Evolutionary conservation across 352 stramenopile genomes (phyloP).

Genomic region (Halophytophthora batemanensis): DNA sequence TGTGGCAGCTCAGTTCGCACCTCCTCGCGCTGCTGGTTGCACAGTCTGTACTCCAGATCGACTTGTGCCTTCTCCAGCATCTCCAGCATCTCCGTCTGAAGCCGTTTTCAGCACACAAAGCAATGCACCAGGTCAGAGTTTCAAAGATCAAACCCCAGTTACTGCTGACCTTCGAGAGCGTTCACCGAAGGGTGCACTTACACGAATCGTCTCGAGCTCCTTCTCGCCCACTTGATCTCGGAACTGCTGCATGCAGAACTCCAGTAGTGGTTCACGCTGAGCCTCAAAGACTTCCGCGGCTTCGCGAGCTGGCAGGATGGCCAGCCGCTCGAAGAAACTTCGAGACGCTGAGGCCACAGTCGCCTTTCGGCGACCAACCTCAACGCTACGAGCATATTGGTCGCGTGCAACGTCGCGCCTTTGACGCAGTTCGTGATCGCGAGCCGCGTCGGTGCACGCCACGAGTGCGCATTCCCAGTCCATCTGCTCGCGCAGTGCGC

Average conservation of each 20-base stretch:
- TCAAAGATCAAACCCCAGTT: neutral
- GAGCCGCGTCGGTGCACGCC: conserved; percentile 1
- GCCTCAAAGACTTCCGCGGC: conserved; percentile 25
- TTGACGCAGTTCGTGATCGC: conserved; percentile 8
- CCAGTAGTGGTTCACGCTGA: conserved; percentile 26
- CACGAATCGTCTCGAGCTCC: conserved; percentile 23
- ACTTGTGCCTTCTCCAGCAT: conserved; percentile 18
- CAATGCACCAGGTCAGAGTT: neutral
- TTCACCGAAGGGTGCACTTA: neutral
- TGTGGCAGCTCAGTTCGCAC: neutral
- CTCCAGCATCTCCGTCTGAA: conserved; percentile 20
- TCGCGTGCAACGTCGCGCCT: conserved; percentile 12
- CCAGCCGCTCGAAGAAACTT: conserved; percentile 49
- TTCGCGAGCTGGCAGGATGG: conserved; percentile 22
- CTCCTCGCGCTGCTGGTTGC: conserved; percentile 19
- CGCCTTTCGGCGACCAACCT: conserved; percentile 28
- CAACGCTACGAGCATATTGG: conserved; percentile 17
- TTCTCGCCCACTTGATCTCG: conserved; percentile 7
- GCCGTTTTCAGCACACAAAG: conserved; percentile 2
- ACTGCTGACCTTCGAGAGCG: neutral
- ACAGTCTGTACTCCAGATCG: conserved; percentile 19
- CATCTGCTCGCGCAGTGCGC: conserved; percentile 27
- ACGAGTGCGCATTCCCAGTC: conserved; percentile 36
- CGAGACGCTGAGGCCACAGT: conserved; percentile 24
- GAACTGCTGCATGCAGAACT: conserved; percentile 29